Base-by-base conservation (phyloP, 2,329 filamentous ascomycete genomes). In the Aureobasidium vineae region DNA sequence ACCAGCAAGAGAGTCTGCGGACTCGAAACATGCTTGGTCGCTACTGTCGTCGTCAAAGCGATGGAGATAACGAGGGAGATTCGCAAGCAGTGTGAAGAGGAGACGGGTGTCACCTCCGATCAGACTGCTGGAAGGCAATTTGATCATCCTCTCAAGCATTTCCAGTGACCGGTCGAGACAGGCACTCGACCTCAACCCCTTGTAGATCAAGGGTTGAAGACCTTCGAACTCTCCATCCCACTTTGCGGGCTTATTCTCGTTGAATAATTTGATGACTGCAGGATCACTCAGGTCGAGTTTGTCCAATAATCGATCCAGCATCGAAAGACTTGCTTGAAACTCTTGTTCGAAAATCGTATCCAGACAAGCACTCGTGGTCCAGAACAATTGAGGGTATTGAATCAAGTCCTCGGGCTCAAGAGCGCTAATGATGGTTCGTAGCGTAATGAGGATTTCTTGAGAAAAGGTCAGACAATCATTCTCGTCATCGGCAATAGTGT, bases 271-370 rank as follows among this genome's bases (percentile, higher is more conserved):
- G 45, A 94, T 84, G 3, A 96, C 86, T 41, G 80, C 83, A 0
- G 87, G 83, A 68, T 90, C 87, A 53, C 85, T 84, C 52, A 99
- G 84, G 75, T 99, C 90, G 26, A 98, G 81, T 75, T 95, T 96
- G 70, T 87, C 85, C 26, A 99, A 79, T 41, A 96, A 87, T 73
- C 90, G 90, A 67, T 96, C 90, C 11, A 99, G 84, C 90, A 99
- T 97, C 63, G 90, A 89, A 15, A 97, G 82, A 26, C 91, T 92
- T 75, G 97, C 95, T 69, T 95, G 85, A 69, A 97, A 99, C 74
- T 99, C 95, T 26, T 89, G 86, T 77, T 99, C 96, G 70, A 98
- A 96, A 73, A 98, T 96, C 0, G 95, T 98, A 73, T 98, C 93
- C 23, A 99, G 81, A 75, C 95, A 99, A 13, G 95, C 95, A 73